Evolutionary conservation across 495 filamentous ascomycete species (phyloP).

Genomic region (Xylaria curta): DNA sequence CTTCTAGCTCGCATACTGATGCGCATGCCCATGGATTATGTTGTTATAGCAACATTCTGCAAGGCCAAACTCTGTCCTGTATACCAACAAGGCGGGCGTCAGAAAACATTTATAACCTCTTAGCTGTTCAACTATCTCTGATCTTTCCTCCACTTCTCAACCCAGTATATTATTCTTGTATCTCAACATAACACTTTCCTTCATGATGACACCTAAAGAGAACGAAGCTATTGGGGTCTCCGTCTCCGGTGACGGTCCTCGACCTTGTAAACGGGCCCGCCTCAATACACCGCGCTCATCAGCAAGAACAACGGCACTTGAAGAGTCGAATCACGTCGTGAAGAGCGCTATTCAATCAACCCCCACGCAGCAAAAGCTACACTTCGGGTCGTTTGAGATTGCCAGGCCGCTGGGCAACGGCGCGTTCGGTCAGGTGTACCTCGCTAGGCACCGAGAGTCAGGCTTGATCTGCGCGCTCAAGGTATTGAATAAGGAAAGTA

Average conservation of each 20-base stretch:
- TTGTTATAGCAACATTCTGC: not conserved
- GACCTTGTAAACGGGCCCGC: not conserved
- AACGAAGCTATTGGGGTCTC: not conserved
- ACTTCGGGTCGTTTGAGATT: slow-evolving; percentile 30
- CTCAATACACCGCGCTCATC: not conserved
- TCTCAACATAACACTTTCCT: not conserved
- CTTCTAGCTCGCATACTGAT: not conserved
- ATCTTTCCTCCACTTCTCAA: not conserved
- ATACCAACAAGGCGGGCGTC: not conserved
- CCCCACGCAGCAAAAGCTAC: slow-evolving; percentile 16
- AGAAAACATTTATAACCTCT: not conserved
- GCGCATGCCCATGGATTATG: not conserved
- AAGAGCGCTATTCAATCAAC: not conserved
- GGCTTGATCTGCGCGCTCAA: slow-evolving; percentile 33
- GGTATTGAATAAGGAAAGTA: slow-evolving; percentile 25
- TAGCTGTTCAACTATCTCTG: not conserved
- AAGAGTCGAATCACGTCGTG: not conserved
- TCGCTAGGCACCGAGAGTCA: slow-evolving; percentile 19
- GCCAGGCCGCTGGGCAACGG: slow-evolving; percentile 29
- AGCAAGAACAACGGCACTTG: not conserved
- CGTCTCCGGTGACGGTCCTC: not conserved
- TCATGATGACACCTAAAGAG: not conserved
- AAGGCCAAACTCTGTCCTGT: not conserved
- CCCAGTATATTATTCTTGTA: not conserved
- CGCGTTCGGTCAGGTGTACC: slow-evolving; percentile 31